These are phyloP conservation scores for Neurospora pannonica DNA, from an alignment of 495 filamentous ascomycete species.

Conservation along the genomic window DNA sequence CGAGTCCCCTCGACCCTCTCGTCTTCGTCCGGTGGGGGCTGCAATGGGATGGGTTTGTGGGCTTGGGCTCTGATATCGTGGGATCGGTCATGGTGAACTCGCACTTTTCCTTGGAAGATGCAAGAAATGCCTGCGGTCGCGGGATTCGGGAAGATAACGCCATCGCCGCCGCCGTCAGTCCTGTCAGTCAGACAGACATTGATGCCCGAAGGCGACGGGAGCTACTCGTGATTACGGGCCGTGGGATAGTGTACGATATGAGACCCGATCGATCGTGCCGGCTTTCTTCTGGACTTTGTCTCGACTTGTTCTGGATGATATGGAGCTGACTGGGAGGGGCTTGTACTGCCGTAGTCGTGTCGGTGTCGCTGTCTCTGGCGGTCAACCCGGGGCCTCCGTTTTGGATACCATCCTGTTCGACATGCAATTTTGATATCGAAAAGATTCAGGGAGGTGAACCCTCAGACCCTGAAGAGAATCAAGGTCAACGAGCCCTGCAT, in stretches of 20 bases:
- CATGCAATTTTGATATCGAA: not conserved
- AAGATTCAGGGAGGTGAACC: not conserved
- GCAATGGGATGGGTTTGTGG: not conserved
- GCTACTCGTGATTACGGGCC: not conserved
- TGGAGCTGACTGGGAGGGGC: not conserved
- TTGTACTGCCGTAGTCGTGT: not conserved
- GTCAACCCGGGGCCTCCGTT: not conserved
- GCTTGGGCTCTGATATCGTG: not conserved
- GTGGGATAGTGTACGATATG: not conserved
- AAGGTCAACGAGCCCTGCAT: not conserved
- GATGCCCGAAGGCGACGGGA: not conserved
- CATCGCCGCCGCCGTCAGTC: not conserved
- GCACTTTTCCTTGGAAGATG: not conserved
- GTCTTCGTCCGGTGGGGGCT: not conserved
- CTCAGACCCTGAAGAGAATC: not conserved
- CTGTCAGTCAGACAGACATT: not conserved
- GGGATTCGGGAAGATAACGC: not conserved
- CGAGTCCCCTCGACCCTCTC: not conserved
- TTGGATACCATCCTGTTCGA: not conserved
- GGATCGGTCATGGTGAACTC: not conserved
- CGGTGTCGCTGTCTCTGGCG: not conserved
- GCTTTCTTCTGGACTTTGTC: not conserved
- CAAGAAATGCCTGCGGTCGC: not conserved
- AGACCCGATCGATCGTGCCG: not conserved
- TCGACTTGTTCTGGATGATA: not conserved